Percentiles rank a stretch among this genome's conserved stretches.
Conservation (phyloP, 2,329 filamentous ascomycete genomes). For the Geosmithia morbida region DNA sequence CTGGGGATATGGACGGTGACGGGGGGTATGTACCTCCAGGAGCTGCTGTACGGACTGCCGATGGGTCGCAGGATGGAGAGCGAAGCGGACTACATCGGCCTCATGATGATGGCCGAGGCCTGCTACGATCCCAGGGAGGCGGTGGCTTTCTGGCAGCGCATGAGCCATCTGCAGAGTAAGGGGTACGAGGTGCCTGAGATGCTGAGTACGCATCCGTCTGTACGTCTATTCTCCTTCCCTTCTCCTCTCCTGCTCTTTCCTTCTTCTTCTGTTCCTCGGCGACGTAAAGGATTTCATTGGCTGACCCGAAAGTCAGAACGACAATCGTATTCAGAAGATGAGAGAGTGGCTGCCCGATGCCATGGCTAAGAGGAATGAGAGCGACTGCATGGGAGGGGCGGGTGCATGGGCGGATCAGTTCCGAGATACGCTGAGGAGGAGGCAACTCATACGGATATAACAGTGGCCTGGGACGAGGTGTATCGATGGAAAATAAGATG, state of each 20-base stretch:
- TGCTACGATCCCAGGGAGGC: conserved; percentile 62
- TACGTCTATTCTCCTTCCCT: conserved; percentile 19
- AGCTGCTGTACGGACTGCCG: conserved; percentile 51
- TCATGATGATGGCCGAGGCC: conserved; percentile 72
- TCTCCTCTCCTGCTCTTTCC: neutral
- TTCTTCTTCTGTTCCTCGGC: conserved; percentile 1
- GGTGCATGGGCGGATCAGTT: conserved; percentile 38
- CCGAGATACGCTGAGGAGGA: conserved; percentile 24
- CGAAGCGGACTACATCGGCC: conserved; percentile 68
- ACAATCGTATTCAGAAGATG: conserved; percentile 51
- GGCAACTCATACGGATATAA: conserved; percentile 1
- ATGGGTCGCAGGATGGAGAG: conserved; percentile 59
- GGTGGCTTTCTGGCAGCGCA: conserved; percentile 50
- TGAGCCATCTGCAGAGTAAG: conserved; percentile 30
- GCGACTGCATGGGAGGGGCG: conserved; percentile 35
- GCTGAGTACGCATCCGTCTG: conserved; percentile 63
- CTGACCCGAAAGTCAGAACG: conserved; percentile 28
- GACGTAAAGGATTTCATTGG: conserved; percentile 1
- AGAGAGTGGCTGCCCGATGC: conserved; percentile 46
- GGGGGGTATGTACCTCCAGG: conserved; percentile 31
- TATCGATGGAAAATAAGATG: too few relatives aligned
- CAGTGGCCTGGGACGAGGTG: too few relatives aligned
- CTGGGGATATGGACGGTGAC: conserved; percentile 26
- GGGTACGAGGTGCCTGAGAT: conserved; percentile 48
- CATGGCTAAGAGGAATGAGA: conserved; percentile 34